phyloP scores from a whole-genome alignment of 768 basidiomycete genomes.

The Boletus subcaerulescens region DNA sequence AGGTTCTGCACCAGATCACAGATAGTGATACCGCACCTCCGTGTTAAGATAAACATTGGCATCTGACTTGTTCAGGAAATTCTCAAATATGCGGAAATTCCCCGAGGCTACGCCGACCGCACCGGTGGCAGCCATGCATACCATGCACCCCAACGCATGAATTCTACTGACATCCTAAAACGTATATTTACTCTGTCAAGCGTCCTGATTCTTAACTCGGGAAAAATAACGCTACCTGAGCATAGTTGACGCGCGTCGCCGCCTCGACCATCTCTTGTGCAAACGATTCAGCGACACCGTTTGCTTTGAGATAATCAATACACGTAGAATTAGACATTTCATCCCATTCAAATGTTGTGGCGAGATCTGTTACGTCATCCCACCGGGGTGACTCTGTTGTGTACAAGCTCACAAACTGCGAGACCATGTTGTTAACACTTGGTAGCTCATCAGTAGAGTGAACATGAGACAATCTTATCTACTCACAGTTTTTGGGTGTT shows the following conservation, averaged over 20 bases:
- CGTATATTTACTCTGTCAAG: background rate
- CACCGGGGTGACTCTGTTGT: constrained; percentile 52
- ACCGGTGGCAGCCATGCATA: constrained; percentile 67
- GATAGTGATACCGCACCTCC: constrained; percentile 40
- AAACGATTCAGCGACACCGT: constrained; percentile 58
- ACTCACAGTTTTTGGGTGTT: constrained; percentile 55
- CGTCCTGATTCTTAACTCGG: background rate
- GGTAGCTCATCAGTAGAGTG: background rate
- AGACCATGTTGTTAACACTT: constrained; percentile 57
- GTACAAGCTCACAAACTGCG: constrained; percentile 57
- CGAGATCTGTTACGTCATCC: constrained; percentile 57
- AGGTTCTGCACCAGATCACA: background rate
- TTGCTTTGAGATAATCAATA: constrained; percentile 50
- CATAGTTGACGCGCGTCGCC: constrained; percentile 82
- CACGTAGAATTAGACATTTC: constrained; percentile 49
- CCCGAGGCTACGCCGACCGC: constrained; percentile 72
- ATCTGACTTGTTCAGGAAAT: constrained; percentile 67
- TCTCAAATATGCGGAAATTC: constrained; percentile 81
- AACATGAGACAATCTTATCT: background rate
- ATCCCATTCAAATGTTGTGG: constrained; percentile 50
- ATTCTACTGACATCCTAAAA: constrained; percentile 62
- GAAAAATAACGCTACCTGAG: constrained; percentile 46
- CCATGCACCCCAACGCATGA: constrained; percentile 72
- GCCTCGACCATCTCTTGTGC: constrained; percentile 74
- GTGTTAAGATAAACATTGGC: constrained; percentile 74